Evolutionary conservation across 768 basidiomycete genomes (phyloP).

Genomic region (Phanerochaete sordida): DNA sequence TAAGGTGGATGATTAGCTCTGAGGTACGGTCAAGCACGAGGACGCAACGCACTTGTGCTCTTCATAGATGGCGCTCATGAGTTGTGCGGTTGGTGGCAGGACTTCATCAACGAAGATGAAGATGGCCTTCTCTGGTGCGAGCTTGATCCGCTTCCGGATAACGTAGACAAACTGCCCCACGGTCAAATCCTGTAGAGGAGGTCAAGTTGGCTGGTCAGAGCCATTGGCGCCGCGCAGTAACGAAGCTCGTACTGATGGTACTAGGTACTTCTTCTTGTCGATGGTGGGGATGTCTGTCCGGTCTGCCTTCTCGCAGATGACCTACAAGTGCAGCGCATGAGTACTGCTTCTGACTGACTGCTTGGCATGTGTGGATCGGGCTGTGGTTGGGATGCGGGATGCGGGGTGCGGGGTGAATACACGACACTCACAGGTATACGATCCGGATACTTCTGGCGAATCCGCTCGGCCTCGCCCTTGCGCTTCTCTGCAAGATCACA

Average conservation of each 20-base stretch:
- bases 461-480: constrained; percentile 98
- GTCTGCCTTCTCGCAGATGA: constrained; percentile 99
- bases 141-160: constrained; percentile 99
- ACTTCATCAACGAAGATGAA: constrained; percentile 99
- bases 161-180: constrained; percentile 99
- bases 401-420: not conserved
- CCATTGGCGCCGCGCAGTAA: not conserved
- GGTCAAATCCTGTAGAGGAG: constrained; percentile 71
- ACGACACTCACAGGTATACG: constrained; percentile 82
- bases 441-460: constrained; percentile 98
- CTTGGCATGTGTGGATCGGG: not conserved
- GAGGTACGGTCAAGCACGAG: not conserved
- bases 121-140: constrained; percentile 99
- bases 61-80: constrained; percentile 99
- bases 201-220: not conserved
- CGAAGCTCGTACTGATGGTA: constrained; percentile 74
- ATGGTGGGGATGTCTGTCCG: constrained; percentile 98
- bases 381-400: not conserved
- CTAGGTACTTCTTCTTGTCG: constrained; percentile 99
- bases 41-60: constrained; percentile 87
- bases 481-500: constrained; percentile 74
- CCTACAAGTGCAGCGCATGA: constrained; percentile 42
- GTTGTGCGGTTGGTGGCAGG: constrained; percentile 93
- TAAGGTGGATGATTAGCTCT: not conserved
- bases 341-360: not conserved